Evolutionary conservation across 2,329 filamentous ascomycete species (phyloP).

Genomic region (Exophiala aquamarina): DNA sequence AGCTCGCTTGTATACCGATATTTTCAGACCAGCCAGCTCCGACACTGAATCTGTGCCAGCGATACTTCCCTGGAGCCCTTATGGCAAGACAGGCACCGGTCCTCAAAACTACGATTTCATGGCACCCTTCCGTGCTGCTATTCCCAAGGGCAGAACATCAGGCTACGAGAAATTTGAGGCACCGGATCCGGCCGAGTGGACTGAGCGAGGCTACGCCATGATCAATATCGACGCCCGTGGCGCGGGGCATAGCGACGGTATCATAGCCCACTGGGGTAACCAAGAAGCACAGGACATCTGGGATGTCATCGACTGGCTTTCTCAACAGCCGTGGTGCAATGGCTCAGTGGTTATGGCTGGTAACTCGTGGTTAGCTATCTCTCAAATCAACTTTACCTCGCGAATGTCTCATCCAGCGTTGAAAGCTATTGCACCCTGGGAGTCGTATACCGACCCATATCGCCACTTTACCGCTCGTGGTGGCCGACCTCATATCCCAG

Average conservation of each 20-base stretch:
- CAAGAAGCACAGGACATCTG: slow-evolving; percentile 53
- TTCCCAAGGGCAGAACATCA: slow-evolving; percentile 50
- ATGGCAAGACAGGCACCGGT: slow-evolving; percentile 57
- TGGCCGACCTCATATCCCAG: background rate
- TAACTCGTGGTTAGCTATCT: slow-evolving; percentile 53
- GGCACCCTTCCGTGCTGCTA: background rate
- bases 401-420: slow-evolving; percentile 52
- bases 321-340: slow-evolving; percentile 50
- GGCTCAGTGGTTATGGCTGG: slow-evolving; percentile 53
- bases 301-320: slow-evolving; percentile 53
- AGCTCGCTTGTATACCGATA: background rate
- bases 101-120: slow-evolving; percentile 2
- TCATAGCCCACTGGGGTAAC: slow-evolving; percentile 53
- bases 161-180: slow-evolving; percentile 60
- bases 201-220: slow-evolving; percentile 52
- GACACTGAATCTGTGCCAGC: slow-evolving; percentile 49
- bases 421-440: slow-evolving; percentile 54
- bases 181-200: slow-evolving; percentile 59
- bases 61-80: slow-evolving; percentile 69
- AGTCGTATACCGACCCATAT: slow-evolving; percentile 57
- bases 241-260: slow-evolving; percentile 51
- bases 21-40: background rate
- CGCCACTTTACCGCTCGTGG: slow-evolving; percentile 61
- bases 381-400: slow-evolving; percentile 53
- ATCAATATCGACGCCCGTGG: slow-evolving; percentile 56